A percentile compares a stretch with the other conserved stretches of the same genome.
These are phyloP conservation scores for Capronia epimyces DNA, from an alignment of 2,329 filamentous ascomycete genomes.

Conservation along the genomic window DNA sequence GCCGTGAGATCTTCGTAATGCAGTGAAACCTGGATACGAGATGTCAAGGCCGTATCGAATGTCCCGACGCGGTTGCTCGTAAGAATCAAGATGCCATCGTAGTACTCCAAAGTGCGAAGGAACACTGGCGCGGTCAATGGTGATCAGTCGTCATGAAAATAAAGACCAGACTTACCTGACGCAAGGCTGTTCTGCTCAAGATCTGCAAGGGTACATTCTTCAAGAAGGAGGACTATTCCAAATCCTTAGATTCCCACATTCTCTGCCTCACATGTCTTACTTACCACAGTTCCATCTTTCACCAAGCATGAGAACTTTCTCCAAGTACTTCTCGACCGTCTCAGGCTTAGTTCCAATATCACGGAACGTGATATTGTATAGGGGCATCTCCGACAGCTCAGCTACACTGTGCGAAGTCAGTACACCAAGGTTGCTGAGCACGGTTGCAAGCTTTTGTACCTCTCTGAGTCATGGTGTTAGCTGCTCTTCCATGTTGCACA, in stretches of 20 bases:
- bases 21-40: slow-evolving; percentile 76
- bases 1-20: slow-evolving; percentile 49
- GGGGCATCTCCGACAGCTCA: slow-evolving; percentile 36
- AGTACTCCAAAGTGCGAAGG: slow-evolving; percentile 36
- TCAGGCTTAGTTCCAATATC: slow-evolving; percentile 37
- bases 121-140: slow-evolving; percentile 36
- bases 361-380: slow-evolving; percentile 40
- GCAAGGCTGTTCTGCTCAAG: slow-evolving; percentile 28
- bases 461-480: too few relatives aligned
- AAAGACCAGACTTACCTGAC: too few relatives aligned
- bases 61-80: slow-evolving; percentile 62
- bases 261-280: too few relatives aligned
- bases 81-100: slow-evolving; percentile 43
- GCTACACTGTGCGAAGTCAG: too few relatives aligned
- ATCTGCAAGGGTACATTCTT: slow-evolving; percentile 23
- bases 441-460: too few relatives aligned
- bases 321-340: slow-evolving; percentile 37
- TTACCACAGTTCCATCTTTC: slow-evolving; percentile 35
- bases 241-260: neutral
- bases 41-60: slow-evolving; percentile 87
- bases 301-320: slow-evolving; percentile 36
- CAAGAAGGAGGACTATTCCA: slow-evolving; percentile 29
- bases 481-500: too few relatives aligned
- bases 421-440: too few relatives aligned
- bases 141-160: too few relatives aligned